A percentile compares a stretch with the other conserved stretches of the same genome.
phyloP scores from a whole-genome alignment of 139 green algal species.

The Parachlorella kessleri region DNA sequence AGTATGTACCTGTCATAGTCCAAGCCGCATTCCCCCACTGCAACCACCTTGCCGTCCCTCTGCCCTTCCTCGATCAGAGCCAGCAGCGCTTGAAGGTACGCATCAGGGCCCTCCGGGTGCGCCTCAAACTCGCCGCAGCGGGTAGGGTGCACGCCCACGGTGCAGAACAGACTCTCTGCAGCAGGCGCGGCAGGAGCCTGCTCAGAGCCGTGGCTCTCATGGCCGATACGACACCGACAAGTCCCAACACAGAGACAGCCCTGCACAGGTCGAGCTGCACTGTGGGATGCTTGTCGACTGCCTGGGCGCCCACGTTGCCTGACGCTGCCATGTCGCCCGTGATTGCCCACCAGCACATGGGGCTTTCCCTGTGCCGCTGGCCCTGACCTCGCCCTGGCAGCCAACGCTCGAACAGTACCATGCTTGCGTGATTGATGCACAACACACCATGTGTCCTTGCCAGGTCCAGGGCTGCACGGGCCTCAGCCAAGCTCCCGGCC shows the following conservation, averaged over 20 bases:
- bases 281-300: neutral
- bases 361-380: neutral
- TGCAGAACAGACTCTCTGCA: constrained; percentile 75
- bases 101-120: constrained; percentile 43
- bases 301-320: neutral
- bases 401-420: neutral
- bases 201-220: no score
- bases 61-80: constrained; percentile 51
- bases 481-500: constrained; percentile 61
- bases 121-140: constrained; percentile 76
- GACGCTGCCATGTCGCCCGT: neutral
- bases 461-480: constrained; percentile 57
- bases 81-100: constrained; percentile 55
- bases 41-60: constrained; percentile 76
- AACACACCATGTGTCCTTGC: constrained; percentile 37
- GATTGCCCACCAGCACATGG: neutral
- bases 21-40: constrained; percentile 87
- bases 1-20: constrained; percentile 66
- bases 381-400: neutral
- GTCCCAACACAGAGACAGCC: no score
- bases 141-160: constrained; percentile 88
- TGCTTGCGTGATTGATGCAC: neutral
- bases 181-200: neutral
- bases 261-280: neutral
- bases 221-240: no score